These are phyloP conservation scores for Madurella mycetomatis DNA, from an alignment of 2,329 filamentous ascomycete genomes.

Conservation along the genomic window DNA sequence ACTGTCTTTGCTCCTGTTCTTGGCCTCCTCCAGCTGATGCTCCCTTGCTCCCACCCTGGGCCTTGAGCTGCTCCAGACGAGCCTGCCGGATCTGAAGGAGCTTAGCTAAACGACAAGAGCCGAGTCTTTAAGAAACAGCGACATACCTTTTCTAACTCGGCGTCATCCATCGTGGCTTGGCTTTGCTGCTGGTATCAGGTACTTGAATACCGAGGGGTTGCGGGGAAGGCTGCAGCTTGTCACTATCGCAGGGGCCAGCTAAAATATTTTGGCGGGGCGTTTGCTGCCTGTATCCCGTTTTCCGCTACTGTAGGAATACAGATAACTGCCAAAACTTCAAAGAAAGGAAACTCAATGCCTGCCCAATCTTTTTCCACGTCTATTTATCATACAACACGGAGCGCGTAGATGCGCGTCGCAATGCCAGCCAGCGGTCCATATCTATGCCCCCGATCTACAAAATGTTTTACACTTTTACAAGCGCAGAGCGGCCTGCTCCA, in stretches of 20 bases:
- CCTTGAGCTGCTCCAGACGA: conserved; percentile 87
- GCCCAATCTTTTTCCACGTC: not conserved
- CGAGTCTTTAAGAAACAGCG: not conserved
- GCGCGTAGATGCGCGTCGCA: not conserved
- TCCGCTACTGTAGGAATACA: too few species aligned
- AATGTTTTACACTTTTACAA: not conserved
- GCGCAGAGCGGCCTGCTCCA: not conserved
- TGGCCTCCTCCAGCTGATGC: conserved; percentile 42
- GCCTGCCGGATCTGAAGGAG: conserved; percentile 73
- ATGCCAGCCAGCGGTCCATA: not conserved
- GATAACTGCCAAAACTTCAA: too few species aligned
- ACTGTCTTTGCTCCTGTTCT: conserved; percentile 64
- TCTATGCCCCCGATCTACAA: not conserved
- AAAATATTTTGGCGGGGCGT: not conserved
- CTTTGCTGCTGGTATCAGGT: not conserved
- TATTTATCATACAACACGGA: not conserved
- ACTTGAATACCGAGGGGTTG: not conserved
- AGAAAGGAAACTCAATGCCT: too few species aligned
- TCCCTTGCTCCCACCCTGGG: conserved; percentile 52
- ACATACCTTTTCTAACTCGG: conserved; percentile 36
- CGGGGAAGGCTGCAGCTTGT: not conserved
- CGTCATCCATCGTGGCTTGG: conserved; percentile 34
- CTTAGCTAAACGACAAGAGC: not conserved
- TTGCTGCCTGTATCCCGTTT: too few species aligned
- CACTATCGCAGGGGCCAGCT: not conserved